These are phyloP conservation scores for Schwanniomyces pseudopolymorphus DNA, from an alignment of 805 yeast genomes.

Conservation along the genomic window DNA sequence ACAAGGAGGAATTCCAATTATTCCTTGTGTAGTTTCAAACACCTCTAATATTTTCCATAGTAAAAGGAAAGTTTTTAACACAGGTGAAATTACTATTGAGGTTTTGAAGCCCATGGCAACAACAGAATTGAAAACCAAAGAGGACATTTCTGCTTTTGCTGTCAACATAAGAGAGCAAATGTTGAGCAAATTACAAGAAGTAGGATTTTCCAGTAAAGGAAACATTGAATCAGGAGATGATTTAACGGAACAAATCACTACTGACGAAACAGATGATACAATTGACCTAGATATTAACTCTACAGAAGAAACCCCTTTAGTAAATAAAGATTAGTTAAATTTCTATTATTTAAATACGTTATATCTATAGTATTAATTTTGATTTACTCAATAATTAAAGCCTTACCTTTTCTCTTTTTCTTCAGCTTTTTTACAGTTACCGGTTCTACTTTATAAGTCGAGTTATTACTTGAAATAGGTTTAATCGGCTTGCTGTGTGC, in stretches of 20 bases:
- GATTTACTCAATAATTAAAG: slow-evolving; percentile 31
- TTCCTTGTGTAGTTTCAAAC: slow-evolving; percentile 87
- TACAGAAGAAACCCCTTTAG: slow-evolving; percentile 23
- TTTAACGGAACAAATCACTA: background rate
- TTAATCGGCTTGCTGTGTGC: no score
- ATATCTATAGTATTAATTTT: background rate
- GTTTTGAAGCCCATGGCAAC: slow-evolving; percentile 84
- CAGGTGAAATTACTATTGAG: slow-evolving; percentile 74
- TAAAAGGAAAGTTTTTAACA: slow-evolving; percentile 60
- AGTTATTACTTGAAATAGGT: background rate
- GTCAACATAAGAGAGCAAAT: slow-evolving; percentile 58
- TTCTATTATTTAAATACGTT: background rate
- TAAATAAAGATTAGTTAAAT: slow-evolving; percentile 12
- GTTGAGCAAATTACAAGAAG: slow-evolving; percentile 39
- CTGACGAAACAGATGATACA: slow-evolving; percentile 9
- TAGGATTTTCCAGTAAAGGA: slow-evolving; percentile 41
- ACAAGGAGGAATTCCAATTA: slow-evolving; percentile 84
- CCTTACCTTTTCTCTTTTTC: slow-evolving; percentile 39
- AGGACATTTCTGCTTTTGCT: slow-evolving; percentile 64
- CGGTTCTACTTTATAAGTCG: background rate
- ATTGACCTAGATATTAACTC: slow-evolving; percentile 9
- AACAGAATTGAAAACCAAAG: slow-evolving; percentile 58
- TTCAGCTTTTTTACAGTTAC: slow-evolving; percentile 32
- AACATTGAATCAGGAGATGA: background rate
- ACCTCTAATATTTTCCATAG: slow-evolving; percentile 72